phyloP scores from a whole-genome alignment of 257 asterid species.

The Lantana camara region DNA sequence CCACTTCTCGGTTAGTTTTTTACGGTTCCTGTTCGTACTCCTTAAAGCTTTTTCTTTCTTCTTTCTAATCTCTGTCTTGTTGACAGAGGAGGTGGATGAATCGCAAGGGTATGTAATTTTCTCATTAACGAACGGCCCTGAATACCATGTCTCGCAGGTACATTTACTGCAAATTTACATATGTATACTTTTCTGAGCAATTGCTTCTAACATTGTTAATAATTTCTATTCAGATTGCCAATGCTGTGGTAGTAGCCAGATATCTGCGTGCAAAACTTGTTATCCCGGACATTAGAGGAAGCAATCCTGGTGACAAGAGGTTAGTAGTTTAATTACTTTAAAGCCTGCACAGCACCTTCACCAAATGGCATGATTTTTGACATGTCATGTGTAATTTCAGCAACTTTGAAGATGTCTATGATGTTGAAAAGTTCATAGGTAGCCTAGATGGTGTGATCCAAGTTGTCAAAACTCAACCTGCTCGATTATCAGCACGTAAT shows the following conservation, averaged over 20 bases:
- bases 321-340: conserved; percentile 38
- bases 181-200: too few relatives aligned
- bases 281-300: conserved; percentile 76
- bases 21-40: too few relatives aligned
- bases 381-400: conserved; percentile 32
- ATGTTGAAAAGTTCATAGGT: conserved; percentile 52
- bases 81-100: conserved; percentile 57
- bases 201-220: not conserved
- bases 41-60: too few relatives aligned
- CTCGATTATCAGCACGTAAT: conserved; percentile 43
- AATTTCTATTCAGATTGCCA: conserved; percentile 52
- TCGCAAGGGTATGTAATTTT: conserved; percentile 61
- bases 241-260: conserved; percentile 73
- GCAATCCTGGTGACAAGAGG: conserved; percentile 67
- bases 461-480: conserved; percentile 50
- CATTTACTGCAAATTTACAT: too few relatives aligned
- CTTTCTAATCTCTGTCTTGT: too few relatives aligned
- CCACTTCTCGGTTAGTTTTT: conserved; percentile 54
- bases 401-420: conserved; percentile 62
- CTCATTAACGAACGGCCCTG: conserved; percentile 79
- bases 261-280: conserved; percentile 69
- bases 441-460: conserved; percentile 64
- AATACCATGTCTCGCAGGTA: conserved; percentile 83
- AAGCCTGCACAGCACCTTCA: not conserved
- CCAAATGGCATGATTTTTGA: not conserved